Evolutionary conservation across 2,329 filamentous ascomycete genomes (phyloP), one percentile per base, ranked within the genome.

Genomic region (Fusarium devonianum): DNA sequence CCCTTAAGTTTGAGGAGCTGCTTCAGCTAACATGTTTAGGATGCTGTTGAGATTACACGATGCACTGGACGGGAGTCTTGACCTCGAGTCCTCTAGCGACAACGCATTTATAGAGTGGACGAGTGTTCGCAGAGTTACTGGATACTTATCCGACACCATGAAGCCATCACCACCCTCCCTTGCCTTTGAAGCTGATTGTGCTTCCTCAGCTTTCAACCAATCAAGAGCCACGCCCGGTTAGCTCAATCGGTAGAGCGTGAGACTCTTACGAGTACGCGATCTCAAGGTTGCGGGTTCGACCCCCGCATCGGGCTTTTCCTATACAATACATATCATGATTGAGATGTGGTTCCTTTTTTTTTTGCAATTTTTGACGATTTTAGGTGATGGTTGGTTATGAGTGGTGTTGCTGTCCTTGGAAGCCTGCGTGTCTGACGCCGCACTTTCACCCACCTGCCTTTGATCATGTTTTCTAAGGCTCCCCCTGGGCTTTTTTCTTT

Each of bases 11-110:
- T 4, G 1, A 2, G 3, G 22, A 10, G 23, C 11, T 9, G 16
- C 9, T 36, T 13, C 3, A 26, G 18, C 65, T 73, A 26, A 72
- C 46, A 9, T 18, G n/a, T 14, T 0, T 41, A 87, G 84, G 86
- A 88, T 61, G 86, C 80, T 4, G 72, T 88, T n/a, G 86, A 88
- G 63, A 81, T 88, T 38, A 86, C 85, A 3, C 75, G 74, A 58
- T 88, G 85, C 64, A 67, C 79, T 10, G 77, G 75, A 2, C 65
- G 60, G 22, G 61, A 71, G 45, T 42, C 56, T 5, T 63, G n/a
- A n/a, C n/a, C n/a, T n/a, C n/a, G n/a, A n/a, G n/a, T n/a, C n/a
- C n/a, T n/a, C n/a, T n/a, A 25, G 12, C 22, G 7, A 25, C 7
- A 8, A 4, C 22, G 12, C 9, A 5, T 10, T 4, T 4, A 25